Evolutionary conservation across 2,329 filamentous ascomycete genomes (phyloP), one percentile per base, ranked within the genome.

Genomic region (Trichoderma brevicompactum): DNA sequence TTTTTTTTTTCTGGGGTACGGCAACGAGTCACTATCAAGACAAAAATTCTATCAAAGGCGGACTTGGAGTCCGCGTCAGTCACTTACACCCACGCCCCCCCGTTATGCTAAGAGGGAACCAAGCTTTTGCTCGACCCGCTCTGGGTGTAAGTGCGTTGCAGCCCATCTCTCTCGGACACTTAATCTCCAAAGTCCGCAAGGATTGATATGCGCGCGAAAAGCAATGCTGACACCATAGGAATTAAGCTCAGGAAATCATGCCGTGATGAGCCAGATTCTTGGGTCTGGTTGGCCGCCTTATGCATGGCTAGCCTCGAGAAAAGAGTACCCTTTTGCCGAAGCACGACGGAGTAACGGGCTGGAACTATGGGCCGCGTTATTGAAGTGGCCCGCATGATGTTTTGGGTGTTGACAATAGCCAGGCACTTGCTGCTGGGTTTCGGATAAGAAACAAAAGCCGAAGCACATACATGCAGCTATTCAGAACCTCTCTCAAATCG

Each of bases 161-260:
- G 10, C 38, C 46, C 40, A 43, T 34, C 46, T 44, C 15, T 44
- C 34, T 58, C 59, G 59, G 59, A 53, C 38, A 53, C 59, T 62
- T 43, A 44, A 62, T 44, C 59, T 62, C 46, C 59, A 62, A 62
- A 62, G 48, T 53, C 59, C 59, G 48, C 58, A 61, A 15, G 40
- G 40, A 23, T 58, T 38, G 19, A 12, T 38, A 2, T 38, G 36
- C 7, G 6, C 7, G 19, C 17, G 36, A 28, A 15, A 59, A 15
- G 12, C 43, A 23, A 40, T 46, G 49, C 59, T 53, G 48, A 53
- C 59, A 46, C 55, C 48, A 48, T 7, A 23, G 55, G 43, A 54
- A 46, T 38, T 63, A 63, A 63, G 48, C 60, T 63, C 60, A 60
- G 6, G 9, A 49, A 49, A 15, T 44, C 40, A 28, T 38, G 48